phyloP scores from a whole-genome alignment of 176 grass and related monocot genomes.

The Rhynchospora breviuscula region DNA sequence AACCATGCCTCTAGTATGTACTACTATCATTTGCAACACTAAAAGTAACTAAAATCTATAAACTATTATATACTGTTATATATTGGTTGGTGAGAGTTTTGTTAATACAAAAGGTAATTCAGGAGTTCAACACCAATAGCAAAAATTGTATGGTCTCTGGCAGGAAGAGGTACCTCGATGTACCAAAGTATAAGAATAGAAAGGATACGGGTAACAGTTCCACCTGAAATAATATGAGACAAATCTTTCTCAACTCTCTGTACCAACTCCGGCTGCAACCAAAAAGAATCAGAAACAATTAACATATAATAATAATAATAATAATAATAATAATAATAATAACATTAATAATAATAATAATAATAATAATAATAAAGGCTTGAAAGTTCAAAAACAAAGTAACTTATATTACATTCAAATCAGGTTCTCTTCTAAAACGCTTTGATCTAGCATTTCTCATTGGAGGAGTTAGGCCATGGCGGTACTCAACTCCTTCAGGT shows the following conservation, averaged over 20 bases:
- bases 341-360: no score
- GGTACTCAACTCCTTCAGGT: slow-evolving; percentile 81
- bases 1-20: neutral
- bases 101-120: neutral
- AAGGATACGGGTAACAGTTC: slow-evolving; percentile 66
- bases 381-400: slow-evolving; percentile 5
- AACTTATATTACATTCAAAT: slow-evolving; percentile 57
- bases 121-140: neutral
- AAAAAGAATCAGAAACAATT: slow-evolving; percentile 24
- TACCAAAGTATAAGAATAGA: neutral
- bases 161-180: slow-evolving; percentile 12
- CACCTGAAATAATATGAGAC: slow-evolving; percentile 56
- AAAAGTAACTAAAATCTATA: neutral
- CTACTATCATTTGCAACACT: neutral
- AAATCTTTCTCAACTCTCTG: slow-evolving; percentile 73
- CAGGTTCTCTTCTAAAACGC: slow-evolving; percentile 82
- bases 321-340: no score
- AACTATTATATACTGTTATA: neutral
- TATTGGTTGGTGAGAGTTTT: neutral
- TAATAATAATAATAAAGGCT: neutral
- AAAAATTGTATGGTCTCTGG: neutral
- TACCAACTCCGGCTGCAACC: slow-evolving; percentile 65
- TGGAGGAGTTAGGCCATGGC: slow-evolving; percentile 87
- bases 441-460: slow-evolving; percentile 76
- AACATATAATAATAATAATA: slow-evolving; percentile 1